Base-by-base conservation (phyloP, 2,329 filamentous ascomycete species). In the Fusarium transvaalense region DNA sequence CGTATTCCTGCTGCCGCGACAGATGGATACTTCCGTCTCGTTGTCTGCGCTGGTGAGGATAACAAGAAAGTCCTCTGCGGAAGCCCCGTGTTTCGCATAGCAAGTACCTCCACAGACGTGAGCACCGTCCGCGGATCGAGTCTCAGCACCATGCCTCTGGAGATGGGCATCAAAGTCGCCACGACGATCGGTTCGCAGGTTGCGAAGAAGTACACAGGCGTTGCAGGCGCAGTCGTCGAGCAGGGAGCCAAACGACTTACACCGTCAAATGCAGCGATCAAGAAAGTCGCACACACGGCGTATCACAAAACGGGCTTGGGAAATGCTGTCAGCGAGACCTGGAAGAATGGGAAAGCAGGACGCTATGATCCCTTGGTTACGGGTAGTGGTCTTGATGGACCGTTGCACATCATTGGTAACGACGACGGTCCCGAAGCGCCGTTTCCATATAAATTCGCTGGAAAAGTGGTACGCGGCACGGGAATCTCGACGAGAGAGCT, bases 11-110 rank as follows among this genome's bases (percentile, higher is more conserved):
- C 86, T 0, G 82, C 85, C 0, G 87, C 87, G 0, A 81, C 82
- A 1, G 90, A 92, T 74, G 90, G 90, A 0, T 92, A 92, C 73
- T 89, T 91, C 56, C 87, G 90, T 13, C 79, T 92, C 6, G 85
- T 92, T 1, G 80, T 92, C 10, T 91, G 89, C 64, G 77, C 81
- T 1, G 86, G 79, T 0, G 62, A 71, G 3, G 70, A 74, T 4
- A 68, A 67, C 15, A 86, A 85, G 68, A 89, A 86, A 69, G 81
- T 86, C 0, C 82, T 92, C 0, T 91, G 89, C 62, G 83, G 85
- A 0, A 91, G 89, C 64, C 90, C 90, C 0, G 85, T 91, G 0
- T 92, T 92, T 68, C 84, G 90, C 17, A 81, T 92, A n/a, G 85
- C 90, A 3, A 92, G 89, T 64, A 87, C 88, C 0, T 90, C 89